Evolutionary conservation across 2,329 filamentous ascomycete species (phyloP).

Genomic region (Neonectria neomacrospora): DNA sequence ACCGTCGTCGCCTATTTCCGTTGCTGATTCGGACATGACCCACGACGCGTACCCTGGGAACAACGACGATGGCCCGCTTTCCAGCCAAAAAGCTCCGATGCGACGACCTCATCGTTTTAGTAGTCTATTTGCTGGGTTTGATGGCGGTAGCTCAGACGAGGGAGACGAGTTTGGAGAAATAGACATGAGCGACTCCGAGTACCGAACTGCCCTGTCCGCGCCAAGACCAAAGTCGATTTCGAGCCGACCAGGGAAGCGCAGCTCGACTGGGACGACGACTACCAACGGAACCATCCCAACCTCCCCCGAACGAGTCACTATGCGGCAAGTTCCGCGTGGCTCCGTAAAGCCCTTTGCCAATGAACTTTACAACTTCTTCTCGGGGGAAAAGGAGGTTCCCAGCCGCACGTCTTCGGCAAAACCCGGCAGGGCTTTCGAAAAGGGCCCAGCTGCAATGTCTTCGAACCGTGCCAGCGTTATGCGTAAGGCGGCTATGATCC

Average conservation of each 20-base stretch:
- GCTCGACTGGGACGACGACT: slow-evolving; percentile 46
- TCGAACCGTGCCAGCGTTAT: slow-evolving; percentile 69
- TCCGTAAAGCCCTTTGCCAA: slow-evolving; percentile 51
- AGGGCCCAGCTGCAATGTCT: slow-evolving; percentile 49
- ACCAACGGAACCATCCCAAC: slow-evolving; percentile 50
- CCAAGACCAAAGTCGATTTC: slow-evolving; percentile 62
- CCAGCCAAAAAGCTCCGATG: slow-evolving; percentile 67
- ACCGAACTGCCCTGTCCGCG: slow-evolving; percentile 72
- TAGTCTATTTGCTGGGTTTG: slow-evolving; percentile 88
- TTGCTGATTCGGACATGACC: slow-evolving; percentile 53
- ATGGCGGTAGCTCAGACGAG: slow-evolving; percentile 76
- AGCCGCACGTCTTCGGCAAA: slow-evolving; percentile 42
- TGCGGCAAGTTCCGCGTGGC: slow-evolving; percentile 45
- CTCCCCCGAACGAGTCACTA: slow-evolving; percentile 56
- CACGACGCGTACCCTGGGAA: slow-evolving; percentile 80
- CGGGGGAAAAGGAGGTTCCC: slow-evolving; percentile 48
- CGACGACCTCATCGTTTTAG: slow-evolving; percentile 80
- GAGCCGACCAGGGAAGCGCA: slow-evolving; percentile 55
- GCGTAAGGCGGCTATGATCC: slow-evolving; percentile 82
- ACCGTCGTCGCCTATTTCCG: slow-evolving; percentile 59
- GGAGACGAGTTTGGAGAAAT: slow-evolving; percentile 69
- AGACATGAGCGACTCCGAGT: slow-evolving; percentile 75
- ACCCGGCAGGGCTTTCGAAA: slow-evolving; percentile 52
- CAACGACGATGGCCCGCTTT: slow-evolving; percentile 82
- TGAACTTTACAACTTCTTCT: slow-evolving; percentile 60